phyloP scores from a whole-genome alignment of 2,329 filamentous ascomycete species.

The Fusarium chuoi region DNA sequence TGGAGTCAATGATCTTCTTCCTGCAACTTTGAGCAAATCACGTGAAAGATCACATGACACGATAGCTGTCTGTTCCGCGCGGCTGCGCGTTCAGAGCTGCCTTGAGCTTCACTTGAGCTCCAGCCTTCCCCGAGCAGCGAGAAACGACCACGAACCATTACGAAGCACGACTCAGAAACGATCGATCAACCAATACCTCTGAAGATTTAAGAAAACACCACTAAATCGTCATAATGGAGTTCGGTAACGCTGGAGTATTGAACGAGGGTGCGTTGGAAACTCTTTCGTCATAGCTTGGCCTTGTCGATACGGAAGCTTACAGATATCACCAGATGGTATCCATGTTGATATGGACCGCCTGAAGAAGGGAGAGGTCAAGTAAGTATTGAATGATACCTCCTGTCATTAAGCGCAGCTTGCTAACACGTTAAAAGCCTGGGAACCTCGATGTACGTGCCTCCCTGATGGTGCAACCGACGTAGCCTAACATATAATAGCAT shows the following conservation, averaged over 20 bases:
- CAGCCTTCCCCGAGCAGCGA: constrained; percentile 46
- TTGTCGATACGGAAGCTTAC: constrained; percentile 38
- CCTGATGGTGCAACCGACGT: constrained; percentile 38
- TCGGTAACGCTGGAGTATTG: constrained; percentile 69
- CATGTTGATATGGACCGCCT: constrained; percentile 98
- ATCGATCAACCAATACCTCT: background rate
- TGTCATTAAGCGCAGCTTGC: background rate
- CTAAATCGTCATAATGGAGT: constrained; percentile 63
- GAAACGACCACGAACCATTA: constrained; percentile 41
- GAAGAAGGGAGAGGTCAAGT: constrained; percentile 99
- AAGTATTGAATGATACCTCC: constrained; percentile 53
- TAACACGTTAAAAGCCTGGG: constrained; percentile 74
- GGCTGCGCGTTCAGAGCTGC: constrained; percentile 60
- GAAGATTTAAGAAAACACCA: background rate
- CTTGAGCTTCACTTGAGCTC: constrained; percentile 56
- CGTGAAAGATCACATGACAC: constrained; percentile 32
- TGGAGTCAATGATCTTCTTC: background rate
- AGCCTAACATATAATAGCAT: constrained; percentile 69
- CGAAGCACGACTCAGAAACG: constrained; percentile 30
- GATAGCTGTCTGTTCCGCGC: constrained; percentile 30
- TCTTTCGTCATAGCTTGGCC: constrained; percentile 36
- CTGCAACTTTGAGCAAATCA: constrained; percentile 9
- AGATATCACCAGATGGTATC: constrained; percentile 81
- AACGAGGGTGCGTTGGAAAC: constrained; percentile 66
- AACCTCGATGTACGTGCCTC: constrained; percentile 85